Percentiles rank a stretch among this genome's conserved stretches.
These are phyloP conservation scores for Leptosphaerulina australis DNA, from an alignment of 2,329 filamentous ascomycete genomes.

Conservation along the genomic window DNA sequence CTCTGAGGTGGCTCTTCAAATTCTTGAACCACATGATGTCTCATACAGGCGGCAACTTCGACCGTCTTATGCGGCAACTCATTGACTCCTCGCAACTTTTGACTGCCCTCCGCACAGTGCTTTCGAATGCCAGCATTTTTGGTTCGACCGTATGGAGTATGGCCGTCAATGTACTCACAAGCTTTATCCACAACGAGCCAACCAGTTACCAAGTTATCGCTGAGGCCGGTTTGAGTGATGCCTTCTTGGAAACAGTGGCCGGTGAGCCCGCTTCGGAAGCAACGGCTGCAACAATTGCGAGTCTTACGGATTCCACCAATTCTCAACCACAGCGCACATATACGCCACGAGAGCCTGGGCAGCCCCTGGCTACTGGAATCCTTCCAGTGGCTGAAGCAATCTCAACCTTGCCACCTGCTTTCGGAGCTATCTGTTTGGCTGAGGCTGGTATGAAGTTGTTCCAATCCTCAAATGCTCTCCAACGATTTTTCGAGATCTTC, in stretches of 20 bases:
- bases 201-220: slow-evolving; percentile 96
- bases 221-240: slow-evolving; percentile 88
- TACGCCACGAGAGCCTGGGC: slow-evolving; percentile 31
- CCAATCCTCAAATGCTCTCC: slow-evolving; percentile 78
- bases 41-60: slow-evolving; percentile 80
- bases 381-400: slow-evolving; percentile 89
- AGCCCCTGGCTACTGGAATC: slow-evolving; percentile 69
- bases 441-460: slow-evolving; percentile 86
- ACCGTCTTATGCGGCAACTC: slow-evolving; percentile 86
- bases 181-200: slow-evolving; percentile 98
- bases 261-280: slow-evolving; percentile 40
- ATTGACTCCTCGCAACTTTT: slow-evolving; percentile 91
- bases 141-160: slow-evolving; percentile 97
- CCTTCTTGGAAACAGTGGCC: slow-evolving; percentile 81
- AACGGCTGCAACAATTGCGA: slow-evolving; percentile 22
- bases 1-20: slow-evolving; percentile 90
- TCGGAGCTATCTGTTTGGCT: slow-evolving; percentile 94
- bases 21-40: slow-evolving; percentile 96
- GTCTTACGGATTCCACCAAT: slow-evolving; percentile 20
- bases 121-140: slow-evolving; percentile 78
- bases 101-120: slow-evolving; percentile 76
- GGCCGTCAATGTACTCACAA: slow-evolving; percentile 86
- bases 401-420: slow-evolving; percentile 80
- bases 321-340: slow-evolving; percentile 25
- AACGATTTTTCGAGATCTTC: slow-evolving; percentile 94